Percentiles rank a stretch among this genome's conserved stretches.
Conservation (phyloP, 768 basidiomycete genomes). For the Phanerodontia chrysosporium region DNA sequence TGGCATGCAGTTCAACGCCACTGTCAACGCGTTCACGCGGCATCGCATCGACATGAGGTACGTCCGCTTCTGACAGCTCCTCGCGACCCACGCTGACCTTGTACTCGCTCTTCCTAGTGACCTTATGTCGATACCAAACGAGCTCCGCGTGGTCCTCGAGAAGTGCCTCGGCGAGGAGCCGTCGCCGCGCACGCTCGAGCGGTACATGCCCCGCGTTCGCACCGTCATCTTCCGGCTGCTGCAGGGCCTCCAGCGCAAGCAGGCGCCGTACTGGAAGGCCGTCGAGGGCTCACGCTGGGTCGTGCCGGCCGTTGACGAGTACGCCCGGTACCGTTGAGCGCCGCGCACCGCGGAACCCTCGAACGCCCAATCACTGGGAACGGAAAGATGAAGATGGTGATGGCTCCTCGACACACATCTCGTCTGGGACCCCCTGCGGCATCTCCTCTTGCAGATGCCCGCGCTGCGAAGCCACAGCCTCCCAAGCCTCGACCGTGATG, state of each 20-base stretch:
- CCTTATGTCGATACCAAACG: conserved; percentile 27
- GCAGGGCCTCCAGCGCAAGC: conserved; percentile 38
- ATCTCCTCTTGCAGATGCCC: background rate
- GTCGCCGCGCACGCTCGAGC: conserved; percentile 29
- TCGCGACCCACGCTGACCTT: background rate
- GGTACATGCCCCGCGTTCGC: conserved; percentile 36
- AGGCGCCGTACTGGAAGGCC: conserved; percentile 34
- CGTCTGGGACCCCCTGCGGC: background rate
- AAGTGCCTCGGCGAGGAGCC: conserved; percentile 41
- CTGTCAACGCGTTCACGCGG: conserved; percentile 68
- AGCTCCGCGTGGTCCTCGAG: conserved; percentile 37
- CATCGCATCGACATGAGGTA: conserved; percentile 78
- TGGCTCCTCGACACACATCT: background rate
- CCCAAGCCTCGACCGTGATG: background rate
- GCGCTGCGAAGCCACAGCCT: background rate
- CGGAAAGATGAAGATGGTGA: background rate
- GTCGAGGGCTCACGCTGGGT: conserved; percentile 14
- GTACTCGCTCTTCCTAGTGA: background rate
- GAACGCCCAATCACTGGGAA: background rate
- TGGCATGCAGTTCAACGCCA: conserved; percentile 84
- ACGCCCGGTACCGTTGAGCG: background rate
- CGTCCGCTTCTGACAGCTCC: conserved; percentile 17
- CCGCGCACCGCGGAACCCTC: background rate
- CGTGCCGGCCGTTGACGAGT: conserved; percentile 1
- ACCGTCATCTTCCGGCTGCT: conserved; percentile 34